phyloP scores from a whole-genome alignment of 805 yeast genomes.

The Suhomyces vadensis region DNA sequence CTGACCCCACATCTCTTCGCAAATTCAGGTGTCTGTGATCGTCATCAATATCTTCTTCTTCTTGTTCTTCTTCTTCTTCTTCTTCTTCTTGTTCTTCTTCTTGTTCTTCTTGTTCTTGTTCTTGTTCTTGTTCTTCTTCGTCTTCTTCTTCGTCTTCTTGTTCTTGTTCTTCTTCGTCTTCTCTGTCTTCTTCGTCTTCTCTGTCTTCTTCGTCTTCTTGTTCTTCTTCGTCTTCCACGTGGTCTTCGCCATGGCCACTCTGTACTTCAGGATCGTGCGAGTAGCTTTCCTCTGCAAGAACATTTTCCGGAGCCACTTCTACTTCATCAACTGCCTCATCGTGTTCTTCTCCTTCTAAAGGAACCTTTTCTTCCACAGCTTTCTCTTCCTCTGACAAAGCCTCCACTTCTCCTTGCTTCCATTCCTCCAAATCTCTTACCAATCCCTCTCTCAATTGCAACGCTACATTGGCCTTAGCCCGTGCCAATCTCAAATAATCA shows the following conservation, averaged over 20 bases:
- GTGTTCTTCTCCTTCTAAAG: neutral
- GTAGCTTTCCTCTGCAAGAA: neutral
- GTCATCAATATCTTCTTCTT: neutral
- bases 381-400: neutral
- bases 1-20: too few relatives aligned
- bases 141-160: neutral
- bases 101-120: neutral
- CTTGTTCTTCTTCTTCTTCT: neutral
- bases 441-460: conserved; percentile 40
- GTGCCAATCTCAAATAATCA: conserved; percentile 47
- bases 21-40: too few relatives aligned
- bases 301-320: neutral
- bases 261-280: neutral
- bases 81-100: neutral
- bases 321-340: neutral
- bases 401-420: conserved; percentile 1
- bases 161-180: neutral
- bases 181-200: neutral
- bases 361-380: neutral
- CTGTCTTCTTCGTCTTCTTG: neutral
- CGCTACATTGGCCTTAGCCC: conserved; percentile 47
- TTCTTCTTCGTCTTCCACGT: neutral
- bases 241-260: neutral
- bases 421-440: conserved; percentile 13
- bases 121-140: conserved; percentile 1